Evolutionary conservation across 2,329 filamentous ascomycete species (phyloP).

Genomic region (Hypomyces rosellus): DNA sequence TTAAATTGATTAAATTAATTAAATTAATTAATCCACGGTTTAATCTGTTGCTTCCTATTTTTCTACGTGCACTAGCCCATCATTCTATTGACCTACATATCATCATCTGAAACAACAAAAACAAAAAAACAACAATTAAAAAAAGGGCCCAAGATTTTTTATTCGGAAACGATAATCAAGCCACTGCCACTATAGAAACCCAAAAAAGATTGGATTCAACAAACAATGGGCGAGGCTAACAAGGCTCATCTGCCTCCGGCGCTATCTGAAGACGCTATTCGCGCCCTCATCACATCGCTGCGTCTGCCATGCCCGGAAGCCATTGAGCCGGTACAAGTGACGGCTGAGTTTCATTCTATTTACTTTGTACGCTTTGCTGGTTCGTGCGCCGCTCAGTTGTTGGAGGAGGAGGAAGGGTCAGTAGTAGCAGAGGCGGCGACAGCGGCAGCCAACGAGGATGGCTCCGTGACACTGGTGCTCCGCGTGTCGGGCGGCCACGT

Average conservation of each 20-base stretch:
- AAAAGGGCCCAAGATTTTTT: background rate
- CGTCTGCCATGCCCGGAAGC: slow-evolving; percentile 11
- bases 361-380: slow-evolving; percentile 18
- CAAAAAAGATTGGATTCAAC: too few species aligned
- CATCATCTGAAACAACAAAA: background rate
- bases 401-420: too few species aligned
- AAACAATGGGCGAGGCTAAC: too few species aligned
- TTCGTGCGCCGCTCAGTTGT: background rate
- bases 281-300: slow-evolving; percentile 13
- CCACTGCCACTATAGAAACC: too few species aligned
- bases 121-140: background rate
- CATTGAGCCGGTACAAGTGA: slow-evolving; percentile 15
- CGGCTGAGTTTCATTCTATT: slow-evolving; percentile 21
- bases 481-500: slow-evolving; percentile 30
- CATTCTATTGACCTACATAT: background rate
- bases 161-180: background rate
- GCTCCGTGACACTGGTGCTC: slow-evolving; percentile 19
- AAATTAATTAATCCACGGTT: too few species aligned
- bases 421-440: too few species aligned
- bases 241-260: background rate
- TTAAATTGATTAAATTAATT: too few species aligned
- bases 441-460: background rate
- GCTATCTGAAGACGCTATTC: slow-evolving; percentile 12
- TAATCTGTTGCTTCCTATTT: too few species aligned
- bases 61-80: background rate